Conservation (phyloP, 208 protist genomes). For the Acanthamoeba comandoni region DNA sequence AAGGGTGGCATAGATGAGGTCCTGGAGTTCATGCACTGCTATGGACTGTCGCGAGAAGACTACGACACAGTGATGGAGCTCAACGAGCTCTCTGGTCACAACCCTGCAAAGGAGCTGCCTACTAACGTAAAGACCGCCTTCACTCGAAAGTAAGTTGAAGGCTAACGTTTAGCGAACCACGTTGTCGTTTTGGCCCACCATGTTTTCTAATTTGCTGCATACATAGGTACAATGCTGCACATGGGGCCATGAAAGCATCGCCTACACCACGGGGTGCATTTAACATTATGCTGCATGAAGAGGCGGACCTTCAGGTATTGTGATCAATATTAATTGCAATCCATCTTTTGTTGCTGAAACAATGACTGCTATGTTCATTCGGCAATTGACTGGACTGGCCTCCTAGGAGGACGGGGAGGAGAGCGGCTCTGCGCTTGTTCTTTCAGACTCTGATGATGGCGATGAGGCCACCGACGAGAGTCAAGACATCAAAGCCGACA, state of each 20-base stretch:
- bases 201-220: neutral
- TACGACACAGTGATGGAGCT: constrained; percentile 76
- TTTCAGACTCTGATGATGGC: no score
- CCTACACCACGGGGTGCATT: constrained; percentile 36
- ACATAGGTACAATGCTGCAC: constrained; percentile 61
- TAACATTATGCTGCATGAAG: constrained; percentile 57
- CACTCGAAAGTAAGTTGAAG: constrained; percentile 65
- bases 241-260: constrained; percentile 35
- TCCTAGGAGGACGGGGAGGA: no score
- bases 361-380: no score
- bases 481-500: no score
- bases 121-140: constrained; percentile 77
- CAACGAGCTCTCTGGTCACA: constrained; percentile 3
- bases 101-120: constrained; percentile 32
- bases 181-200: neutral
- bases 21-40: constrained; percentile 79
- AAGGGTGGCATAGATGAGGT: constrained; percentile 75
- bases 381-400: no score
- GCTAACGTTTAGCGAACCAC: neutral
- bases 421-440: no score
- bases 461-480: no score
- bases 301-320: neutral
- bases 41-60: constrained; percentile 78
- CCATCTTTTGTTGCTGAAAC: no score
- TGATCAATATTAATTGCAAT: no score